Percentiles rank a stretch among this genome's conserved stretches.
Conservation (phyloP, 2,329 filamentous ascomycete species). For the Ophiostoma fasciatum region DNA sequence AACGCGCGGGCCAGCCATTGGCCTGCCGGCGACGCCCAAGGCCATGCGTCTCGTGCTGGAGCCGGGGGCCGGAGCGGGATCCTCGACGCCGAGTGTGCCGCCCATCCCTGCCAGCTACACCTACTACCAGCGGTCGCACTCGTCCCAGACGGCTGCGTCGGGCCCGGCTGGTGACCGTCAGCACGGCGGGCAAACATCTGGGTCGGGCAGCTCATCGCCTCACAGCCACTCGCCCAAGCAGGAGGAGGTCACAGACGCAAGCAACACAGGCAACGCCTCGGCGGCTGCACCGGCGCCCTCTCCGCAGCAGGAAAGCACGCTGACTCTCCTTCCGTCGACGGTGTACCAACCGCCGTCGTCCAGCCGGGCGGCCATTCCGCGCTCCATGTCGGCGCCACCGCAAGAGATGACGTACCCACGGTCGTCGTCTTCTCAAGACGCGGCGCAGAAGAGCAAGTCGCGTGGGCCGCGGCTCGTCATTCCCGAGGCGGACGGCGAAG, state of each 20-base stretch:
- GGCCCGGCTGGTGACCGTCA: constrained; percentile 19
- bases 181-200: too few relatives aligned
- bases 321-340: constrained; percentile 42
- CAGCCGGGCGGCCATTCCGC: constrained; percentile 30
- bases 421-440: neutral
- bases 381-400: constrained; percentile 48
- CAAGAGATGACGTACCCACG: constrained; percentile 24
- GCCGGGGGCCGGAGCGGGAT: constrained; percentile 29
- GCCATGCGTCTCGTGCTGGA: constrained; percentile 75
- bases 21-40: constrained; percentile 79
- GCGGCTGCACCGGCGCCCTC: constrained; percentile 12
- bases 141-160: too few relatives aligned
- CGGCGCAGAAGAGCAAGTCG: neutral
- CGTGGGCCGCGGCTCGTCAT: constrained; percentile 6
- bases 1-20: constrained; percentile 39
- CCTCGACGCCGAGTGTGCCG: constrained; percentile 28
- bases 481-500: neutral
- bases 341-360: constrained; percentile 40
- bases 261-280: neutral
- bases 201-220: constrained; percentile 9
- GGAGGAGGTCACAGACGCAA: constrained; percentile 12
- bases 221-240: constrained; percentile 17
- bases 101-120: constrained; percentile 33
- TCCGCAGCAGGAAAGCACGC: constrained; percentile 11
- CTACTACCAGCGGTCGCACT: constrained; percentile 18